phyloP scores from a whole-genome alignment of 768 basidiomycete genomes.

The Phylloporus arenicola region DNA sequence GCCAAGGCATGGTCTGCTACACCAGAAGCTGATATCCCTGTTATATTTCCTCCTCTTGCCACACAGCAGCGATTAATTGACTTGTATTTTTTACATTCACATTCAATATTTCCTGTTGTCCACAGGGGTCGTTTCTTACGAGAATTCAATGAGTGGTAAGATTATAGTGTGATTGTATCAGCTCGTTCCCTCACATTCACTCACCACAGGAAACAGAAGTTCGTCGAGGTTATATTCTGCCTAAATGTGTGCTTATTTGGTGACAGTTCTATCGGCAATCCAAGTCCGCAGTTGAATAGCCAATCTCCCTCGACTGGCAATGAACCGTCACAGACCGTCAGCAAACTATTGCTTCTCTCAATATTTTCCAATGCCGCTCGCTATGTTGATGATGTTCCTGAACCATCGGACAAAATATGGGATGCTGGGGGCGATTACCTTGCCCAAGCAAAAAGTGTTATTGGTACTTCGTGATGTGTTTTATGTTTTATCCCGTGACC shows the following conservation, averaged over 20 bases:
- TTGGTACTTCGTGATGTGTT: slow-evolving; percentile 43
- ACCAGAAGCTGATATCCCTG: slow-evolving; percentile 40
- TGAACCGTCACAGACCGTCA: slow-evolving; percentile 57
- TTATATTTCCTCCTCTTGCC: slow-evolving; percentile 53
- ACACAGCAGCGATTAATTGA: slow-evolving; percentile 65
- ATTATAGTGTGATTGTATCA: background rate
- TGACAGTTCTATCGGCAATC: slow-evolving; percentile 30
- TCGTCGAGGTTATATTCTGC: background rate
- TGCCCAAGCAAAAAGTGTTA: slow-evolving; percentile 52
- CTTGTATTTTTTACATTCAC: slow-evolving; percentile 78
- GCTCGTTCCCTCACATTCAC: slow-evolving; percentile 2
- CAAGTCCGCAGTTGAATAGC: slow-evolving; percentile 28
- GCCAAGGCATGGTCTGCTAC: slow-evolving; percentile 39
- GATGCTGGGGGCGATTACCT: slow-evolving; percentile 64
- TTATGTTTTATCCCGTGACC: background rate
- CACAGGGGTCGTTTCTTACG: slow-evolving; percentile 64
- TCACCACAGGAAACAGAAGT: slow-evolving; percentile 25
- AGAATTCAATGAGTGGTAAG: slow-evolving; percentile 54
- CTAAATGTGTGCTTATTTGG: slow-evolving; percentile 16
- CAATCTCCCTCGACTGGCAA: slow-evolving; percentile 18
- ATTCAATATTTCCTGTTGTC: slow-evolving; percentile 80
- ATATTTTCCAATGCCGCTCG: slow-evolving; percentile 82
- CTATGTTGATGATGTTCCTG: slow-evolving; percentile 49
- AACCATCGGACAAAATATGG: slow-evolving; percentile 56
- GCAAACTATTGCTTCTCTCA: slow-evolving; percentile 65